Evolutionary conservation across 1,284 basidiomycete genomes (phyloP).

Genomic region (Microbotryomycetes sp.): DNA sequence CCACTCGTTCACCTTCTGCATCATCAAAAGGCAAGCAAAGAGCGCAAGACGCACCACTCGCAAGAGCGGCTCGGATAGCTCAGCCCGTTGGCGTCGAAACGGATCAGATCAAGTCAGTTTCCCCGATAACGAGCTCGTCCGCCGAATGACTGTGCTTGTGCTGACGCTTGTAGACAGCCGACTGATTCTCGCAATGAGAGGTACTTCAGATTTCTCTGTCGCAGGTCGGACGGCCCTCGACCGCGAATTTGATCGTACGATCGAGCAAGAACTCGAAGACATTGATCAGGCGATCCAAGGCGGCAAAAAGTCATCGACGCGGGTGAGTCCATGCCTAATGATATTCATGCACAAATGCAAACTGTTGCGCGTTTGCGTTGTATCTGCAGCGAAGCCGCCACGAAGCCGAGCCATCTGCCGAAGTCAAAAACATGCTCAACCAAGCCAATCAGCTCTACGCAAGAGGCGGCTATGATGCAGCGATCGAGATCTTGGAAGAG

Average conservation of each 20-base stretch:
- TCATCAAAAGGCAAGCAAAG: background rate
- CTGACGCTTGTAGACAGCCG: too few species aligned
- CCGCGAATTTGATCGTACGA: slow-evolving; percentile 55
- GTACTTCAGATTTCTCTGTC: slow-evolving; percentile 48
- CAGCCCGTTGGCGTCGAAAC: background rate
- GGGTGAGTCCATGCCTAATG: slow-evolving; percentile 18
- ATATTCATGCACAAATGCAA: too few species aligned
- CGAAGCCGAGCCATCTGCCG: slow-evolving; percentile 54
- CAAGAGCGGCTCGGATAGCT: background rate
- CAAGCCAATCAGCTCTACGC: slow-evolving; percentile 84
- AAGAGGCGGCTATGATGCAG: slow-evolving; percentile 58
- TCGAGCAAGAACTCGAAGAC: slow-evolving; percentile 53
- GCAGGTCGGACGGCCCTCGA: slow-evolving; percentile 48
- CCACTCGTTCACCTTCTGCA: too few species aligned
- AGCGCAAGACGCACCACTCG: background rate
- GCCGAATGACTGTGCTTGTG: too few species aligned
- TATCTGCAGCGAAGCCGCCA: slow-evolving; percentile 8
- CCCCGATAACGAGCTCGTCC: too few species aligned
- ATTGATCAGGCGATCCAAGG: slow-evolving; percentile 61
- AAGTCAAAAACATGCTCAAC: slow-evolving; percentile 72
- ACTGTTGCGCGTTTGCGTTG: too few species aligned
- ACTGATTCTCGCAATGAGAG: slow-evolving; percentile 52
- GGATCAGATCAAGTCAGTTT: background rate
- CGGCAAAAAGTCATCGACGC: slow-evolving; percentile 52
- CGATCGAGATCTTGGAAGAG: slow-evolving; percentile 75